Base-by-base conservation (phyloP, 371 early-diverging fungal genomes). In the Mortierella sp. region DNA sequence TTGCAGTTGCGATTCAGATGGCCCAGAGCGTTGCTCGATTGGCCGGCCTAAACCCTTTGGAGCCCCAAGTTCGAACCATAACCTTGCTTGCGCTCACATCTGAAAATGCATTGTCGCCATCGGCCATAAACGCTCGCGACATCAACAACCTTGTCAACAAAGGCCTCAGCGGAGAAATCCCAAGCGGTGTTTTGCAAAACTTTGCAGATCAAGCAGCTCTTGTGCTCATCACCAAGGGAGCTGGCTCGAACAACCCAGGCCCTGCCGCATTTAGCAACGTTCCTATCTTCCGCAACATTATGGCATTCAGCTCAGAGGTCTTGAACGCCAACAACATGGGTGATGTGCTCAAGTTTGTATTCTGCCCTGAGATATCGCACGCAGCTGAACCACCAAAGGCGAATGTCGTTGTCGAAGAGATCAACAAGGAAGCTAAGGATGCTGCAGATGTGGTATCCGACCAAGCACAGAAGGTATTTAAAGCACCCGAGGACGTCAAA, bases 301-400 rank as follows among this genome's bases (percentile, higher is more conserved):
- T 83, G 16, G 66, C 77, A 0, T 83, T 76, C 47, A 76, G 77
- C 55, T 66, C 73, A 0, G 77, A 76, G 28, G 83, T 83, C 57
- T 39, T 83, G 61, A 70, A 47, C 30, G 73, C 77, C 52, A 76
- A 73, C 40, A 72, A 54, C 60, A 39, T 76, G 40, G 83, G 83
- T 3, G 83, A 77, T 64, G 64, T 73, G 0, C 73, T 83, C 77
- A 83, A 83, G 74, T 83, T 70, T 28, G 73, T 70, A 43, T 83
- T 83, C 66, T 83, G 77, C 57, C 77, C 83, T 40, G 74, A 73
- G 35, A 12, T 66, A 1, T 61, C 55, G n/a, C 71, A 59, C 0
- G 45, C 26, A 2, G 49, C 73, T 2, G 68, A 68, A 54, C 39
- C 65, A 28, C 5, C 69, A 64, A 59, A 68, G 28, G 60, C 54